These are phyloP conservation scores for Fusarium sp. DNA, from an alignment of 2,329 filamentous ascomycete species.

Conservation along the genomic window DNA sequence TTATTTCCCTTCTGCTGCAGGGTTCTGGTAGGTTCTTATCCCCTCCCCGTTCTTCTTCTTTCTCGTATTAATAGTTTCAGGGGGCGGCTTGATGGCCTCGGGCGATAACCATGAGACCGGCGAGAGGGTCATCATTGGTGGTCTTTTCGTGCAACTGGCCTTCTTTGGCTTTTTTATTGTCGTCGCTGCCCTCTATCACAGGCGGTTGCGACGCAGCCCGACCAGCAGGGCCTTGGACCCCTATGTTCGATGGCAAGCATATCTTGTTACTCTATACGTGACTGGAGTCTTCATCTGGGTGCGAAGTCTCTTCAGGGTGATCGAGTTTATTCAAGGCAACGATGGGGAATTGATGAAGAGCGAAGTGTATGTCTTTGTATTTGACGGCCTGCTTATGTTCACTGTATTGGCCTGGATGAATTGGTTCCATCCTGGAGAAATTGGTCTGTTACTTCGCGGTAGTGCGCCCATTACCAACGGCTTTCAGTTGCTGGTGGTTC, in stretches of 20 bases:
- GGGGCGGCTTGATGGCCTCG: conserved; percentile 26
- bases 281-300: conserved; percentile 51
- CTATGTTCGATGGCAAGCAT: conserved; percentile 45
- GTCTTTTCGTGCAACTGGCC: conserved; percentile 64
- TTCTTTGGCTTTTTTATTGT: conserved; percentile 65
- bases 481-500: not conserved
- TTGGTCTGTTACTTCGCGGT: conserved; percentile 30
- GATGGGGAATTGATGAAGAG: conserved; percentile 46
- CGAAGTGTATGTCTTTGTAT: conserved; percentile 50
- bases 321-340: conserved; percentile 54
- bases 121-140: conserved; percentile 61
- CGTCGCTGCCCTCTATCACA: conserved; percentile 58
- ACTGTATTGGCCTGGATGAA: conserved; percentile 36
- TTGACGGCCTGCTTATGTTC: conserved; percentile 51
- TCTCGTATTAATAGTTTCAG: not conserved
- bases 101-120: conserved; percentile 42
- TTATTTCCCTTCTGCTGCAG: conserved; percentile 54
- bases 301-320: conserved; percentile 54
- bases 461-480: conserved; percentile 28
- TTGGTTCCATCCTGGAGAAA: conserved; percentile 39
- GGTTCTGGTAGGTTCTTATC: not conserved
- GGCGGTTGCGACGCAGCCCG: conserved; percentile 23
- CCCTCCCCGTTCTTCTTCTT: not conserved
- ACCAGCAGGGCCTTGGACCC: conserved; percentile 11
- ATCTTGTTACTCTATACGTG: conserved; percentile 40